Evolutionary conservation across 1,139 yeast genomes (phyloP).

Genomic region (Blastobotrys niveus): DNA sequence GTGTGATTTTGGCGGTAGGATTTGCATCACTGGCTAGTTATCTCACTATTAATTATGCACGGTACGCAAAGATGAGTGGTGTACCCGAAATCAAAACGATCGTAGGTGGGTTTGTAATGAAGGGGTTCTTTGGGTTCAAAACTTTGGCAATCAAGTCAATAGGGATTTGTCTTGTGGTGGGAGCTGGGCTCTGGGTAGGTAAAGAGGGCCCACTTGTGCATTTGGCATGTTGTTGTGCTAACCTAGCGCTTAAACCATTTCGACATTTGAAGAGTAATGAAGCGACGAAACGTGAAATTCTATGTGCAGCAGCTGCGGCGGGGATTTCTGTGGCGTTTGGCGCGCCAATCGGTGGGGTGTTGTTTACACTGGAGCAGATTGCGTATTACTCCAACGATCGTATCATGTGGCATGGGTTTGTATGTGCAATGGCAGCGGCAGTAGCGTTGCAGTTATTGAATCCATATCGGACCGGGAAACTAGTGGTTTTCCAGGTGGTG

Average conservation of each 20-base stretch:
- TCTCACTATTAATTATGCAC: constrained; percentile 37
- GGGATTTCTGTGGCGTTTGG: constrained; percentile 93
- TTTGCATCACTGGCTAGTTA: constrained; percentile 35
- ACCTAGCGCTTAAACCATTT: constrained; percentile 37
- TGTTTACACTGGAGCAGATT: constrained; percentile 74
- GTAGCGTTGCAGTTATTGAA: constrained; percentile 55
- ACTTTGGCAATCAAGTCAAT: constrained; percentile 47
- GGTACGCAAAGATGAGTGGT: constrained; percentile 55
- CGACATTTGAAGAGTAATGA: constrained; percentile 30
- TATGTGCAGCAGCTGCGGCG: constrained; percentile 85
- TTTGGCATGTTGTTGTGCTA: constrained; percentile 66
- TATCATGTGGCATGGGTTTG: constrained; percentile 77
- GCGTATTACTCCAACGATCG: constrained; percentile 58
- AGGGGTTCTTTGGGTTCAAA: constrained; percentile 43
- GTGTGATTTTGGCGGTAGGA: constrained; percentile 33
- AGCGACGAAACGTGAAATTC: constrained; percentile 45
- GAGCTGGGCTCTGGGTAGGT: constrained; percentile 86
- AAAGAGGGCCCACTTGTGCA: constrained; percentile 94
- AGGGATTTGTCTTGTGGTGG: constrained; percentile 60
- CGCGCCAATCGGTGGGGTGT: constrained; percentile 91
- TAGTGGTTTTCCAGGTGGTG: constrained; percentile 57
- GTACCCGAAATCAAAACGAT: constrained; percentile 63
- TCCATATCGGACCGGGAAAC: constrained; percentile 53
- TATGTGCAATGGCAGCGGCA: constrained; percentile 70
- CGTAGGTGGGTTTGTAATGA: constrained; percentile 53